Base-by-base conservation (phyloP, 2,329 filamentous ascomycete species). In the Emericellopsis atlantica region DNA sequence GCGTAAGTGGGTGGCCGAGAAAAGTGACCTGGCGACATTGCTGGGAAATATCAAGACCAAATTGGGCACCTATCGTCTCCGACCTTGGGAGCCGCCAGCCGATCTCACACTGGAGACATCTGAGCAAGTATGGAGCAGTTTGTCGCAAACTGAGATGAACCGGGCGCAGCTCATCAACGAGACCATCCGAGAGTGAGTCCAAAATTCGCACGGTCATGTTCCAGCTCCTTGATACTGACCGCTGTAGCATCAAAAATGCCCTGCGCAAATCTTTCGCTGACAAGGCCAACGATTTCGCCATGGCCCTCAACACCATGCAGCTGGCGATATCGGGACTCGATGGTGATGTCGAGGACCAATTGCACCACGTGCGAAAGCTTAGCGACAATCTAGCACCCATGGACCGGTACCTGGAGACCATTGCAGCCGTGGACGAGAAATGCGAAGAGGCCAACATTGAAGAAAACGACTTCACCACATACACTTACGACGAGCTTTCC, bases 11-110 rank as follows among this genome's bases (percentile, higher is more conserved):
- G 92, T 98, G 23, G 92, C 87, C 1, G 92, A 98, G 65, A 96
- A 95, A 71, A 94, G 87, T 44, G 92, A 98, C 55, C 70, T 98
- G 43, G 87, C 89, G 31, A 92, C 90, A 5, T 66, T 98, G 45
- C 67, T 98, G 42, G 92, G 92, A 31, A 98, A 98, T 61, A 96
- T 98, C 72, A 96, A 95, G 70, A 98, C 92, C 1, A 98, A 98
- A 61, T 71, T 98, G 51, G 89, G 86, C 51, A 98, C 92, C 33
- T 98, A 98, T 59, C 80, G 89, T 39, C 65, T 98, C 42, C 78
- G 86, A 46, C 83, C 90, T 6, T 98, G 98, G 54, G 84, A 94
- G 37, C 92, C 92, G 31, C 92, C 92, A 4, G 70, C 74, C 41
- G 85, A 95, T 51, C 64, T 98, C 47, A 82, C 83, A 40, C 64